These are phyloP conservation scores for Trichoderma virens DNA, from an alignment of 495 filamentous ascomycete genomes.

Conservation along the genomic window DNA sequence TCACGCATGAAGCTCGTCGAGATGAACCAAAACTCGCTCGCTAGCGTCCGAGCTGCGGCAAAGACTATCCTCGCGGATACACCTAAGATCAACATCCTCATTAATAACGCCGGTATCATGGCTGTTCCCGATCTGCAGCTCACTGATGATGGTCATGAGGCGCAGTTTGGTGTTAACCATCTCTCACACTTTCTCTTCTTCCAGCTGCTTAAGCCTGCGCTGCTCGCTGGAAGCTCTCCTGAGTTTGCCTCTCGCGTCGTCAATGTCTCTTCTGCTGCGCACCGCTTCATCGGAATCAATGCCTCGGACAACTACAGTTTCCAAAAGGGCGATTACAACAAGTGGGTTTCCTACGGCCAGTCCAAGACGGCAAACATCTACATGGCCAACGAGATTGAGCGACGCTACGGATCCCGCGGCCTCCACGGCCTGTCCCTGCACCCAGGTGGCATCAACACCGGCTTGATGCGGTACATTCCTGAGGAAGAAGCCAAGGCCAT, in stretches of 20 bases:
- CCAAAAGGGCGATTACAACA: conserved; percentile 29
- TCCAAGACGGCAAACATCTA: conserved; percentile 54
- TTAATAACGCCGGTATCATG: conserved; percentile 69
- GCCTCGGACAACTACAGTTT: conserved; percentile 45
- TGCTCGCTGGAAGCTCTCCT: conserved; percentile 25
- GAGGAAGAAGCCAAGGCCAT: conserved; percentile 20
- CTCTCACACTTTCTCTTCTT: conserved; percentile 54
- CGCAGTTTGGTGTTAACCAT: conserved; percentile 52
- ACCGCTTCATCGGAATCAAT: conserved; percentile 33
- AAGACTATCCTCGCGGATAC: conserved; percentile 32
- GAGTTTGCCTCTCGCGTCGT: conserved; percentile 24
- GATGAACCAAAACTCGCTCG: conserved; percentile 37
- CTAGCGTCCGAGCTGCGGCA: conserved; percentile 45
- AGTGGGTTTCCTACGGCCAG: conserved; percentile 45
- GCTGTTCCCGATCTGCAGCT: conserved; percentile 29
- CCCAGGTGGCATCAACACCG: conserved; percentile 37
- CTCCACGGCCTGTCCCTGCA: conserved; percentile 32
- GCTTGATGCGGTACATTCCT: conserved; percentile 18
- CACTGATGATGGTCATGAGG: conserved; percentile 44
- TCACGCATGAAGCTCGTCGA: conserved; percentile 31
- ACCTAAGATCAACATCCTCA: conserved; percentile 52
- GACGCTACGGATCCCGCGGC: conserved; percentile 27
- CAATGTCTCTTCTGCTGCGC: conserved; percentile 32
- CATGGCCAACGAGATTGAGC: conserved; percentile 43
- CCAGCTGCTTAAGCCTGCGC: conserved; percentile 42